phyloP scores from a whole-genome alignment of 192 early-diverging fungal species.

The Mortierella alpina region DNA sequence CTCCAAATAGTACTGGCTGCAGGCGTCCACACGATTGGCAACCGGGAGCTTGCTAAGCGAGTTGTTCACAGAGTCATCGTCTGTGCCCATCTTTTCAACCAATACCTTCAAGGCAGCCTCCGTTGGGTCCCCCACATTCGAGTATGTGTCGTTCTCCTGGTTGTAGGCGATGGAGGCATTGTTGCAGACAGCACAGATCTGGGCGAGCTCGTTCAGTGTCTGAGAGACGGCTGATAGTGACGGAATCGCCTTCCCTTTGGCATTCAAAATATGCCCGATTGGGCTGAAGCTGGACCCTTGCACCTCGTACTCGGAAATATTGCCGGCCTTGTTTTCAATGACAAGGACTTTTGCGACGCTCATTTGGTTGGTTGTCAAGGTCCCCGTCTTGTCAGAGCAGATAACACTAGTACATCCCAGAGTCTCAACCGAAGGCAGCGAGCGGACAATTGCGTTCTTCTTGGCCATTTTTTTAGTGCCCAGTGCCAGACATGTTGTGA shows the following conservation, averaged over 20 bases:
- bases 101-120: conserved; percentile 97
- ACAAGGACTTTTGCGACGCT: conserved; percentile 73
- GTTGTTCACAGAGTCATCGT: conserved; percentile 74
- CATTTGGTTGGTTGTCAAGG: conserved; percentile 99
- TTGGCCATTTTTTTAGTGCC: conserved; percentile 98
- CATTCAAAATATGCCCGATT: conserved; percentile 66
- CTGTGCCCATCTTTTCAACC: conserved; percentile 92
- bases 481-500: conserved; percentile 96
- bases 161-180: conserved; percentile 88
- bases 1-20: conserved; percentile 77
- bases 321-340: conserved; percentile 62
- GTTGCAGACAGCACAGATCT: conserved; percentile 91
- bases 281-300: conserved; percentile 93
- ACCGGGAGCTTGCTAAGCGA: conserved; percentile 59
- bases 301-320: conserved; percentile 79
- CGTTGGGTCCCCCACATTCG: conserved; percentile 95
- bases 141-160: conserved; percentile 69
- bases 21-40: conserved; percentile 71
- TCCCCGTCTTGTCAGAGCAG: conserved; percentile 99
- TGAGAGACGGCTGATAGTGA: conserved; percentile 66
- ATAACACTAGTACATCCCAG: conserved; percentile 97
- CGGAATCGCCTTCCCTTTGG: conserved; percentile 58
- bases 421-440: conserved; percentile 93
- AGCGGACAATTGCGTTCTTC: conserved; percentile 95
- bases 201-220: conserved; percentile 78